Conservation (phyloP, 1,284 basidiomycete species). For the Malassezia restricta region DNA sequence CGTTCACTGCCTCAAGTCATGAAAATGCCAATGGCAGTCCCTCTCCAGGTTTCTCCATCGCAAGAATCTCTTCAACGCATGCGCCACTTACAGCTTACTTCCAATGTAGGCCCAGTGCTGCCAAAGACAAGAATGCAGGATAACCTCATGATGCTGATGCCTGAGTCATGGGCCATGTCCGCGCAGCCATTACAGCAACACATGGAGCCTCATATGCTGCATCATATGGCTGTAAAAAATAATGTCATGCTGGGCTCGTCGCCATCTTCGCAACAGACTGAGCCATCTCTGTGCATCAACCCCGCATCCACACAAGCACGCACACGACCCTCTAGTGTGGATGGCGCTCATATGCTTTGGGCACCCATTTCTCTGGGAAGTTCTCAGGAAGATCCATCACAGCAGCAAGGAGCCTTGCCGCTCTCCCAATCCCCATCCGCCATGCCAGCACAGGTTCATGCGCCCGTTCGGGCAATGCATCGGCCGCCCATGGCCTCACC, state of each 20-base stretch:
- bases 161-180: not conserved
- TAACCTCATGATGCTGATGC: no score
- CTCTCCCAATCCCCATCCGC: no score
- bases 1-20: not conserved
- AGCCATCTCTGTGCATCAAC: not conserved
- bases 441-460: no score
- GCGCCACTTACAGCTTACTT: not conserved
- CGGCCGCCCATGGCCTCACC: no score
- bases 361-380: not conserved
- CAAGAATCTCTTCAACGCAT: not conserved
- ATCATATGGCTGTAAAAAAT: no score
- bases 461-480: no score
- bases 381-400: no score
- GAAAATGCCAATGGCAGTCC: not conserved
- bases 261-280: no score
- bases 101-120: not conserved
- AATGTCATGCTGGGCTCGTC: no score
- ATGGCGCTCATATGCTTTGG: not conserved
- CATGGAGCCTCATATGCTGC: no score
- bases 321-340: not conserved
- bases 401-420: no score
- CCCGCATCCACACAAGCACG: not conserved
- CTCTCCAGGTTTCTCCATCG: not conserved
- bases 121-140: not conserved
- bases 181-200: not conserved